Evolutionary conservation across 1,284 basidiomycete species (phyloP).

Genomic region (Sporisorium graminicola): DNA sequence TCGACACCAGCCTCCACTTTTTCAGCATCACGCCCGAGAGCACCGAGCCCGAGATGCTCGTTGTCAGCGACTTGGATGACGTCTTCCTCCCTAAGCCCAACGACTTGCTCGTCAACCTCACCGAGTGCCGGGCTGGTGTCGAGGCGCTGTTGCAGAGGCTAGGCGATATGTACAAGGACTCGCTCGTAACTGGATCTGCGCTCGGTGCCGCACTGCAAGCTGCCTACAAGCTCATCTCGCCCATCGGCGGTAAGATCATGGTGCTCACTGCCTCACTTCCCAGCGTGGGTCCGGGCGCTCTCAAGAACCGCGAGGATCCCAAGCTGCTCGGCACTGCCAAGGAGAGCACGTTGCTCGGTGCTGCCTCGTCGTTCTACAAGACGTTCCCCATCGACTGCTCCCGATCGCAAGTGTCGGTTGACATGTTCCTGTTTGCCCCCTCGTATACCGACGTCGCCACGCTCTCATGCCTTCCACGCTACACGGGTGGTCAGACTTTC

Average conservation of each 20-base stretch:
- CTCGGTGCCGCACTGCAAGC: conserved; percentile 96
- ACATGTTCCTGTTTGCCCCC: conserved; percentile 98
- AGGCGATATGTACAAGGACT: conserved; percentile 96
- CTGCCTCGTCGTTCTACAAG: conserved; percentile 92
- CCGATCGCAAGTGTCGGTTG: conserved; percentile 94
- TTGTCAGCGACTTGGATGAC: conserved; percentile 95
- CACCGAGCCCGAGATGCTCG: conserved; percentile 91
- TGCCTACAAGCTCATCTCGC: conserved; percentile 91
- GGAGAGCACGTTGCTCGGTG: conserved; percentile 73
- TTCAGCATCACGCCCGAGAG: conserved; percentile 87
- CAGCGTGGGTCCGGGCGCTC: conserved; percentile 86
- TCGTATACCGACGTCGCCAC: conserved; percentile 96
- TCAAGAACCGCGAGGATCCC: conserved; percentile 96
- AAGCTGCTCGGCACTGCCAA: conserved; percentile 95
- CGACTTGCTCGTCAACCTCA: conserved; percentile 92
- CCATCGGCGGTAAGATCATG: conserved; percentile 95
- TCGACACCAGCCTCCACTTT: conserved; percentile 94
- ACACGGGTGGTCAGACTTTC: conserved; percentile 97
- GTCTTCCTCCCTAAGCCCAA: conserved; percentile 97
- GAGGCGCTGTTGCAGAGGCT: conserved; percentile 85
- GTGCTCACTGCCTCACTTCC: conserved; percentile 90
- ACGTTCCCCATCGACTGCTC: conserved; percentile 99
- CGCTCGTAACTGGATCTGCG: conserved; percentile 89
- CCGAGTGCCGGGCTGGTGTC: conserved; percentile 83
- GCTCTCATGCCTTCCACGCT: conserved; percentile 90